Evolutionary conservation across 1,139 yeast species (phyloP).

Genomic region (Hyphopichia buzzinii): DNA sequence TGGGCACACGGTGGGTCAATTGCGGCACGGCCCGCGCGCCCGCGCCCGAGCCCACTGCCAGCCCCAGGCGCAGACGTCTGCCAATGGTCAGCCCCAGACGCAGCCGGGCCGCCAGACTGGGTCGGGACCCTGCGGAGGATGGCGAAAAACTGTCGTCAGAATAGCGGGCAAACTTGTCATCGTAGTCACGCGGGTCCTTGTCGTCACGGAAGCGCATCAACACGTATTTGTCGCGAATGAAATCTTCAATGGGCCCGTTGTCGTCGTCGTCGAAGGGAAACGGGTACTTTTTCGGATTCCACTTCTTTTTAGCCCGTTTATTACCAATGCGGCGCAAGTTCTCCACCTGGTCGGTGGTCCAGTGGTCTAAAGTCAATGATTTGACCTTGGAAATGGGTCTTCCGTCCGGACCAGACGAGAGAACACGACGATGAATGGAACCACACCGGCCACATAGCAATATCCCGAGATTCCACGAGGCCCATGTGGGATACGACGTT

Average conservation of each 20-base stretch:
- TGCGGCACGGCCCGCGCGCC: conserved; percentile 21
- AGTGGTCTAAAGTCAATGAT: conserved; percentile 78
- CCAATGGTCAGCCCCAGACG: conserved; percentile 1
- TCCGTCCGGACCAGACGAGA: conserved; percentile 43
- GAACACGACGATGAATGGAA: conserved; percentile 64
- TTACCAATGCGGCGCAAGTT: conserved; percentile 64
- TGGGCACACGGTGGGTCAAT: conserved; percentile 42
- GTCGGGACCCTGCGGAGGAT: background rate
- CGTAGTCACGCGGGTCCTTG: conserved; percentile 22
- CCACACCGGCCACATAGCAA: conserved; percentile 81
- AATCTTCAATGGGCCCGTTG: conserved; percentile 49
- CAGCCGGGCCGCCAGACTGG: conserved; percentile 7
- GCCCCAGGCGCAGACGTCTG: conserved; percentile 19
- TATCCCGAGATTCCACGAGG: conserved; percentile 52
- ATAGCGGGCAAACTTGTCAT: conserved; percentile 17
- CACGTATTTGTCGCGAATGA: conserved; percentile 53
- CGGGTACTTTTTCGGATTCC: conserved; percentile 61
- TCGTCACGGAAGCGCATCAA: conserved; percentile 45
- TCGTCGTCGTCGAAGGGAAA: conserved; percentile 72
- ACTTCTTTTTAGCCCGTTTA: conserved; percentile 56
- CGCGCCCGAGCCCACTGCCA: conserved; percentile 11
- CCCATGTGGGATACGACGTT: conserved; percentile 60
- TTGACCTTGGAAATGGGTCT: conserved; percentile 68
- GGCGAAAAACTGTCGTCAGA: conserved; percentile 10
- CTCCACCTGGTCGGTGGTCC: conserved; percentile 64